Base-by-base conservation (phyloP, 345 rosid species). In the Camelina laxa region DNA sequence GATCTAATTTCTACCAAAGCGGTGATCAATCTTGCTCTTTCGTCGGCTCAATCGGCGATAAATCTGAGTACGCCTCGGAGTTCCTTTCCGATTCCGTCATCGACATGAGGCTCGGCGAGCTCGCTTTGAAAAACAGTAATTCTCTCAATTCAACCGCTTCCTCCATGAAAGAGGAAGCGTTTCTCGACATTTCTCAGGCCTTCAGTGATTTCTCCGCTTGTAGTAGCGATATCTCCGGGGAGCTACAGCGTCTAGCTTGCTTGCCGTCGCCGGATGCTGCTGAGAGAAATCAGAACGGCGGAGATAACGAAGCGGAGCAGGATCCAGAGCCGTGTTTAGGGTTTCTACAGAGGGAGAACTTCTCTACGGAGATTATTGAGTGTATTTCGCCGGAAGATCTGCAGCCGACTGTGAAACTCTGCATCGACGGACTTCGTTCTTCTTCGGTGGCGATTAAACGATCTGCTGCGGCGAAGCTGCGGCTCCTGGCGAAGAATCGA, bases 371-470 rank as follows among this genome's bases (percentile, higher is more conserved):
- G 82, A 91, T 95, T 49, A 87, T 91, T 6, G 99, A 95, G 83
- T 82, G 91, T 79, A 91, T 91, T 49, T 92, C 97, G 41, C 96
- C 99, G 2, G 99, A 95, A 73, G 99, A 95, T 87, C 97, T 95
- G 9, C 96, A 86, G 65, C 99, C 97, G 38, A 90, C 97, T 5
- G 93, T 95, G 70, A 89, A 90, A 86, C 89, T 90, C 82, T 95
- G 99, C 70, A 79, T 92, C 58, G 96, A 87, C 33, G 92, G 96
- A 9, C 89, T 95, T 45, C 86, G 61, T 9, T 95, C 99, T 0
- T 22, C 87, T 17, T 92, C 99, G n/a, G 63, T 86, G 44, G 87
- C 88, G 2, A 82, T 91, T 15, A 90, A 89, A 78, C 84, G 99
- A 69, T 94, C 99, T 5, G 97, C 99, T 4, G 99, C 96, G 6